Evolutionary conservation across 2,329 filamentous ascomycete genomes (phyloP).

Genomic region (Fusarium dimerum): DNA sequence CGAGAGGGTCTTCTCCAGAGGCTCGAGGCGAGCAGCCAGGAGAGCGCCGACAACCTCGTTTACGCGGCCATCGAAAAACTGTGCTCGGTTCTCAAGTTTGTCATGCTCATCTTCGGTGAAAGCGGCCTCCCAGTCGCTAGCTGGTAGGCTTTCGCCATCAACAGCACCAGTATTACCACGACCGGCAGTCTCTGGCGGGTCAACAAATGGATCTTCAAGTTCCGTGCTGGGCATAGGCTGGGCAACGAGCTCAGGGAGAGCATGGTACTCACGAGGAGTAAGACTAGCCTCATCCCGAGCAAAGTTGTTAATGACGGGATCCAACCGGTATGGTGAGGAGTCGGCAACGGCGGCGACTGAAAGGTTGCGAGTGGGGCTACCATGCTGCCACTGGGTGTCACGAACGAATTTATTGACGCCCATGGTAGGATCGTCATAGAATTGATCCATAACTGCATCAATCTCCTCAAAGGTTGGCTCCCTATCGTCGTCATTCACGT

Average conservation of each 20-base stretch:
- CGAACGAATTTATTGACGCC: slow-evolving; percentile 67
- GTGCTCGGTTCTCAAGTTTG: slow-evolving; percentile 77
- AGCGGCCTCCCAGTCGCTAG: slow-evolving; percentile 90
- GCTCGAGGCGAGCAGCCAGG: slow-evolving; percentile 74
- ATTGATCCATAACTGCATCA: slow-evolving; percentile 86
- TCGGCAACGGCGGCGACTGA: slow-evolving; percentile 34
- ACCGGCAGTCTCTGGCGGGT: slow-evolving; percentile 49
- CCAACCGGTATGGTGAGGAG: slow-evolving; percentile 55
- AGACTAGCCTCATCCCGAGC: slow-evolving; percentile 74
- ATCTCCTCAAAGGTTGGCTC: slow-evolving; percentile 76
- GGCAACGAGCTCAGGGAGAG: slow-evolving; percentile 48
- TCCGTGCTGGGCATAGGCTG: slow-evolving; percentile 52
- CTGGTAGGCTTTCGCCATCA: slow-evolving; percentile 57
- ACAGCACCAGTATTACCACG: slow-evolving; percentile 52
- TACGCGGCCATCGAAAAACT: slow-evolving; percentile 90
- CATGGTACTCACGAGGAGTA: slow-evolving; percentile 60
- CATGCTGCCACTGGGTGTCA: slow-evolving; percentile 43
- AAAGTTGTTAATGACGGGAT: slow-evolving; percentile 50
- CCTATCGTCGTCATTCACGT: slow-evolving; percentile 19
- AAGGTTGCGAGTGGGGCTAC: slow-evolving; percentile 23
- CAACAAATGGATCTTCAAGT: slow-evolving; percentile 64
- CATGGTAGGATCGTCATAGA: slow-evolving; percentile 71
- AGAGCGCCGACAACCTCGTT: slow-evolving; percentile 81
- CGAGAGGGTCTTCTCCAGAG: slow-evolving; percentile 77
- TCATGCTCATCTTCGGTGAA: slow-evolving; percentile 81